A percentile compares a stretch with the other conserved stretches of the same genome.
These are phyloP conservation scores for Plasmopara viticola DNA, from an alignment of 352 stramenopile species.

Conservation along the genomic window DNA sequence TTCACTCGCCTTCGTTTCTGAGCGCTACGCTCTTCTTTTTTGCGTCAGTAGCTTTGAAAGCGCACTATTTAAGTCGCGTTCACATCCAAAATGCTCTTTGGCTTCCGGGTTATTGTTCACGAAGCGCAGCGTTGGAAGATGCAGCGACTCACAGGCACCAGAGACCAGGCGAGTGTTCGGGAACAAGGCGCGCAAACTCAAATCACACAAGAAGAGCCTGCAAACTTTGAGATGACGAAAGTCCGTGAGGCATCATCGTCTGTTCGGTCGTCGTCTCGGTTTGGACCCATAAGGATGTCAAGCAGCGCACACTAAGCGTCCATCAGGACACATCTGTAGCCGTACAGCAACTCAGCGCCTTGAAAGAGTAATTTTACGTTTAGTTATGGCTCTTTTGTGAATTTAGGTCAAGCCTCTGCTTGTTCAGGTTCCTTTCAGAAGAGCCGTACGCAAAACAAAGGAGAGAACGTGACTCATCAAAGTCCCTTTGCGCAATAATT, in stretches of 20 bases:
- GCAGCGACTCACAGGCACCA: constrained; percentile 58
- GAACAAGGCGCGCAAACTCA: constrained; percentile 86
- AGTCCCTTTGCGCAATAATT: no score
- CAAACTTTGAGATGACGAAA: constrained; percentile 70
- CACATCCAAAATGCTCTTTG: constrained; percentile 53
- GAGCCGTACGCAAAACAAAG: no score
- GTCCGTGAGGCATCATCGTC: constrained; percentile 65
- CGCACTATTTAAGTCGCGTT: constrained; percentile 57
- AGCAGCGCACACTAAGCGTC: constrained; percentile 81
- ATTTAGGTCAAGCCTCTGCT: no score
- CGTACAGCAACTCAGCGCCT: no score
- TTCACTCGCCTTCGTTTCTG: no score
- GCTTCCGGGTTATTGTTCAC: constrained; percentile 44
- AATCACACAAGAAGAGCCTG: constrained; percentile 72
- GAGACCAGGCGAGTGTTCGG: constrained; percentile 87
- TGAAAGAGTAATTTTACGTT: no score
- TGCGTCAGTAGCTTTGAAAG: constrained; percentile 63
- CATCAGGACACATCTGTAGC: no score
- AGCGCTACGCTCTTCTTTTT: constrained; percentile 73
- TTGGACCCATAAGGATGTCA: constrained; percentile 88
- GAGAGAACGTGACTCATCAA: no score
- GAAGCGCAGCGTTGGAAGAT: constrained; percentile 61
- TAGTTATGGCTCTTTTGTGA: no score
- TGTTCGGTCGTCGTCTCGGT: constrained; percentile 82
- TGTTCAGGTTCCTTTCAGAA: no score